Percentiles rank a stretch among this genome's conserved stretches.
phyloP scores from a whole-genome alignment of 805 yeast species.

The Danielia reshetovae region DNA sequence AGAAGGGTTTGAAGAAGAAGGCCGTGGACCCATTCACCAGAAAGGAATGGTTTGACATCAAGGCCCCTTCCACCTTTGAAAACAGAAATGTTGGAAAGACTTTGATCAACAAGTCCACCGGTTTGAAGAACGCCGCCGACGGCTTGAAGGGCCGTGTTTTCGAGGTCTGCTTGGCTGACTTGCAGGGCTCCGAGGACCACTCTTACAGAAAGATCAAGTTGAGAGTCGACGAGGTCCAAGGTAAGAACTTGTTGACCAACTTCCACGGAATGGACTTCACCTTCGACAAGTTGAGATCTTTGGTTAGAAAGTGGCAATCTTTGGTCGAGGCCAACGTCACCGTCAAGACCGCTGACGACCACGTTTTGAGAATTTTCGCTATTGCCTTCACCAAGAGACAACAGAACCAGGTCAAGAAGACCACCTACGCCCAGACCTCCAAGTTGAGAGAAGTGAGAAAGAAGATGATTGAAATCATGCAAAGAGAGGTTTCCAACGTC shows the following conservation, averaged over 20 bases:
- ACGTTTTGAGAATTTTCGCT: constrained; percentile 93
- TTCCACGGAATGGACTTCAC: constrained; percentile 99
- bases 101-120: constrained; percentile 95
- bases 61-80: constrained; percentile 98
- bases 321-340: constrained; percentile 97
- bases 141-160: constrained; percentile 97
- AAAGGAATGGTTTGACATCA: constrained; percentile 98
- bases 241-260: constrained; percentile 97
- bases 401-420: constrained; percentile 95
- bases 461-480: constrained; percentile 93
- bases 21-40: constrained; percentile 99
- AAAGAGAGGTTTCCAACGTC: constrained; percentile 91
- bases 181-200: constrained; percentile 98
- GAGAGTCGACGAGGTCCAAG: constrained; percentile 99
- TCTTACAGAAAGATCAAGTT: constrained; percentile 95
- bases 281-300: constrained; percentile 93
- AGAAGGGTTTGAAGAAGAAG: constrained; percentile 99
- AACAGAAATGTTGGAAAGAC: constrained; percentile 99
- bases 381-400: constrained; percentile 98
- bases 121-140: constrained; percentile 96
- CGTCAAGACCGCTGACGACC: constrained; percentile 96
- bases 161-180: constrained; percentile 93
- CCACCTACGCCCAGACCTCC: constrained; percentile 96
- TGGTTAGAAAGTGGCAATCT: constrained; percentile 99
- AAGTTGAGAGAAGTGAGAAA: constrained; percentile 97